Percentiles rank a stretch among this genome's conserved stretches.
phyloP scores from a whole-genome alignment of 73 alveolate species.

The Paraurostyla sp. region DNA sequence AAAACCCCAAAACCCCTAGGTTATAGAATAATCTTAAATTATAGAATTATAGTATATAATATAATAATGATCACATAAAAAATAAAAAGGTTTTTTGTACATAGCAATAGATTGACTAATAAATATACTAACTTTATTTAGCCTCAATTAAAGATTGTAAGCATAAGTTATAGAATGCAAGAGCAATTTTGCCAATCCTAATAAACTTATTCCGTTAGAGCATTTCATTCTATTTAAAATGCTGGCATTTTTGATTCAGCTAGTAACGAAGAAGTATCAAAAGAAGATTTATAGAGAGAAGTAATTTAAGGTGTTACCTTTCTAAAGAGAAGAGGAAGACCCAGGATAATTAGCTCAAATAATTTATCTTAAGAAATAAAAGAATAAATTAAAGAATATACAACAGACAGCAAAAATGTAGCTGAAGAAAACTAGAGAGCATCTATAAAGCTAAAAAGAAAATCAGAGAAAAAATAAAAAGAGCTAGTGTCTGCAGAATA shows the following conservation, averaged over 20 bases:
- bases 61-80: background rate
- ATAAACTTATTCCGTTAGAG: background rate
- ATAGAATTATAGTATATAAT: too few relatives aligned
- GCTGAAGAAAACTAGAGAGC: background rate
- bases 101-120: background rate
- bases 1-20: background rate
- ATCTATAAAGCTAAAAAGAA: background rate
- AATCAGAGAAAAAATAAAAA: background rate
- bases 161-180: too few relatives aligned
- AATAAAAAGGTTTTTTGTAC: background rate
- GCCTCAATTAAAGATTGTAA: too few relatives aligned
- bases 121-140: background rate
- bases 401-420: background rate
- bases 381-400: background rate
- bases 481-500: background rate
- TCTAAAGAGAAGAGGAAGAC: background rate
- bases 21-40: too few relatives aligned
- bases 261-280: background rate
- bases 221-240: background rate
- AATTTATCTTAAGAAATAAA: background rate
- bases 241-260: background rate
- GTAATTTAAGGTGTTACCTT: background rate
- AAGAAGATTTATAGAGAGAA: background rate
- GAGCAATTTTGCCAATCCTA: too few relatives aligned
- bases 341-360: background rate